These are phyloP conservation scores for Blechomonas ayalai DNA, from an alignment of 208 protist species.

Conservation along the genomic window DNA sequence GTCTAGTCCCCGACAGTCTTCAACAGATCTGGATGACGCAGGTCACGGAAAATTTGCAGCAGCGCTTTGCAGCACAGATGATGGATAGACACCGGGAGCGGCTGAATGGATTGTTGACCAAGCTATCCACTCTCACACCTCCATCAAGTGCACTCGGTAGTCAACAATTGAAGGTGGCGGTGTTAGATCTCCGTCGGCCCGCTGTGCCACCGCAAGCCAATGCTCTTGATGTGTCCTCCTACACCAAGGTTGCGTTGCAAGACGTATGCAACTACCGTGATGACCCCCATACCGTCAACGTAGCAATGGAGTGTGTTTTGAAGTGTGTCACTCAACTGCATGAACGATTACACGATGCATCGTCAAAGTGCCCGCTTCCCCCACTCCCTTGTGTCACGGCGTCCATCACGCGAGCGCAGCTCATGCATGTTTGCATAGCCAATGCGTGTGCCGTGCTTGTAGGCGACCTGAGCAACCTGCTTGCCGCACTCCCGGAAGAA, in stretches of 20 bases:
- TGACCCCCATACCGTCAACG: slow-evolving; percentile 42
- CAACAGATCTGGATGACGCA: slow-evolving; percentile 37
- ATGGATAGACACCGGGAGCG: slow-evolving; percentile 62
- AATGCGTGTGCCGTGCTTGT: slow-evolving; percentile 56
- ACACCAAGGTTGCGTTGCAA: slow-evolving; percentile 38
- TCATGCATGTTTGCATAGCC: slow-evolving; percentile 67
- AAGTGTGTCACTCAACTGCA: slow-evolving; percentile 28
- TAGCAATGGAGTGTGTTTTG: slow-evolving; percentile 40
- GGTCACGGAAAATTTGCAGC: slow-evolving; percentile 33
- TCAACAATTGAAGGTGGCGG: slow-evolving; percentile 6
- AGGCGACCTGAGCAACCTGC: slow-evolving; percentile 37
- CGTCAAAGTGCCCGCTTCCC: slow-evolving; percentile 34
- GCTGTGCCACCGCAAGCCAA: slow-evolving; percentile 18
- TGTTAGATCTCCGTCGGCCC: slow-evolving; percentile 1
- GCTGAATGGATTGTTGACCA: slow-evolving; percentile 27
- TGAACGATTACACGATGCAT: slow-evolving; percentile 18
- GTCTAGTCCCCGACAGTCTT: slow-evolving; percentile 10
- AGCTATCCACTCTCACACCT: slow-evolving; percentile 28
- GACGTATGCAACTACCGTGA: slow-evolving; percentile 55
- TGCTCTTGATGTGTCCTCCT: slow-evolving; percentile 32
- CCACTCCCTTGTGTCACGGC: slow-evolving; percentile 60
- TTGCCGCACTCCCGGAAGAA: slow-evolving; percentile 36
- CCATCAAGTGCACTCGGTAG: slow-evolving; percentile 11
- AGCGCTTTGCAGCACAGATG: slow-evolving; percentile 43
- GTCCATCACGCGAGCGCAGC: slow-evolving; percentile 36